Evolutionary conservation across 768 basidiomycete genomes (phyloP).

Genomic region (Leccinum subtestaceum): DNA sequence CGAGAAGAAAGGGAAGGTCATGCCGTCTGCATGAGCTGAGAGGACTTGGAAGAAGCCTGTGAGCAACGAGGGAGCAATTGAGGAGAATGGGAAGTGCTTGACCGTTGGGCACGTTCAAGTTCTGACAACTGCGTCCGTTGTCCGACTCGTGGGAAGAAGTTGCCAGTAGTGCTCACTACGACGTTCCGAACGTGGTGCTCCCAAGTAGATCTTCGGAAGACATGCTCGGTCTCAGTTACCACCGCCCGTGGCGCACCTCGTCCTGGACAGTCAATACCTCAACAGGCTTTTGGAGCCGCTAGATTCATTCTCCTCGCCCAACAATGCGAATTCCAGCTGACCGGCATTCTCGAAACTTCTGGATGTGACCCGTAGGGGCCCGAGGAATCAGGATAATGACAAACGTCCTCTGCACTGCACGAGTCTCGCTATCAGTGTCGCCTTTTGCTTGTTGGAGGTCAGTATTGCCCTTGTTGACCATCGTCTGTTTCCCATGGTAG

Average conservation of each 20-base stretch:
- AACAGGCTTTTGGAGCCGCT: slow-evolving; percentile 78
- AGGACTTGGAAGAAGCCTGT: slow-evolving; percentile 44
- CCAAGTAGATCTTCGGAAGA: slow-evolving; percentile 90
- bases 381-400: slow-evolving; percentile 70
- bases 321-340: slow-evolving; percentile 95
- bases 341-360: slow-evolving; percentile 85
- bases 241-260: slow-evolving; percentile 82
- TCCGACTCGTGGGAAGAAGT: no score
- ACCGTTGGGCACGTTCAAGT: no score
- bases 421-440: slow-evolving; percentile 91
- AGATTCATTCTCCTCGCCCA: slow-evolving; percentile 90
- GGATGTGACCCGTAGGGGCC: slow-evolving; percentile 90
- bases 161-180: slow-evolving; percentile 13
- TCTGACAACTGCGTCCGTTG: no score
- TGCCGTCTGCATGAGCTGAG: slow-evolving; percentile 58
- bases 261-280: slow-evolving; percentile 78
- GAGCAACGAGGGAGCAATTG: slow-evolving; percentile 1
- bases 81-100: neutral
- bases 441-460: slow-evolving; percentile 87
- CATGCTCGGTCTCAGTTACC: slow-evolving; percentile 80
- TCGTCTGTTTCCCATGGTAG: neutral
- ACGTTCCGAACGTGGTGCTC: slow-evolving; percentile 87
- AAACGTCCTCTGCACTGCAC: slow-evolving; percentile 92
- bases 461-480: slow-evolving; percentile 8
- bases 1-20: slow-evolving; percentile 18